These are phyloP conservation scores for Euptelea pleiosperma DNA, from an alignment of 164 flowering plant genomes.

Conservation along the genomic window DNA sequence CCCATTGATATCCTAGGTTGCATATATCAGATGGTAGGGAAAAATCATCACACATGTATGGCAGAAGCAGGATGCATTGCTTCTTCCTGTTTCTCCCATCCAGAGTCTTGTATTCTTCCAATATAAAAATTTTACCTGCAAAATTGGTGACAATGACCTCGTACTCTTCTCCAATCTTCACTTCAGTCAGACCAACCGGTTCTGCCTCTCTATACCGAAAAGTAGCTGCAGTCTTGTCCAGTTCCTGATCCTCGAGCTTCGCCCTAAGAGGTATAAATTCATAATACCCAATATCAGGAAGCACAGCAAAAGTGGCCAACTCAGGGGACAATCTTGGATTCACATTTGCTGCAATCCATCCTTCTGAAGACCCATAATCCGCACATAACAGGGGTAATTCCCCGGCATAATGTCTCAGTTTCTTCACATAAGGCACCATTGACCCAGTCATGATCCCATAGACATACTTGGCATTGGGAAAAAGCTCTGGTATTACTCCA, in stretches of 20 bases:
- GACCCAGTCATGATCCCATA: slow-evolving; percentile 97
- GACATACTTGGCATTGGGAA: slow-evolving; percentile 81
- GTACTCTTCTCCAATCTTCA: slow-evolving; percentile 80
- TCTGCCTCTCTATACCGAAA: slow-evolving; percentile 29
- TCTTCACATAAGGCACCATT: slow-evolving; percentile 82
- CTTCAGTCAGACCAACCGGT: slow-evolving; percentile 77
- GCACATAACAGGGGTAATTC: slow-evolving; percentile 62
- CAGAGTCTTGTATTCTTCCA: too few relatives aligned
- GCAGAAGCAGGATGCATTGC: too few relatives aligned
- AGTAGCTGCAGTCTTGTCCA: slow-evolving; percentile 12
- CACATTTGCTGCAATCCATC: slow-evolving; percentile 95
- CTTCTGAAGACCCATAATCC: slow-evolving; percentile 95
- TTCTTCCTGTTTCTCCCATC: too few relatives aligned
- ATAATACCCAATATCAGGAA: slow-evolving; percentile 84
- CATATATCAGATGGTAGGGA: too few relatives aligned
- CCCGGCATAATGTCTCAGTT: slow-evolving; percentile 93
- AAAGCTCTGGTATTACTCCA: slow-evolving; percentile 75
- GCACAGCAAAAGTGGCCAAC: slow-evolving; percentile 62
- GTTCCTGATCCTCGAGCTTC: slow-evolving; percentile 13
- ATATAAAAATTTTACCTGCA: slow-evolving; percentile 58
- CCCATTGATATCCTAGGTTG: too few relatives aligned
- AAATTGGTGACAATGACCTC: slow-evolving; percentile 73
- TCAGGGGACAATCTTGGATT: slow-evolving; percentile 78
- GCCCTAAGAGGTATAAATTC: slow-evolving; percentile 73
- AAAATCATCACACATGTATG: too few relatives aligned